These are phyloP conservation scores for Neonectria faginata DNA, from an alignment of 2,329 filamentous ascomycete species.

Conservation along the genomic window DNA sequence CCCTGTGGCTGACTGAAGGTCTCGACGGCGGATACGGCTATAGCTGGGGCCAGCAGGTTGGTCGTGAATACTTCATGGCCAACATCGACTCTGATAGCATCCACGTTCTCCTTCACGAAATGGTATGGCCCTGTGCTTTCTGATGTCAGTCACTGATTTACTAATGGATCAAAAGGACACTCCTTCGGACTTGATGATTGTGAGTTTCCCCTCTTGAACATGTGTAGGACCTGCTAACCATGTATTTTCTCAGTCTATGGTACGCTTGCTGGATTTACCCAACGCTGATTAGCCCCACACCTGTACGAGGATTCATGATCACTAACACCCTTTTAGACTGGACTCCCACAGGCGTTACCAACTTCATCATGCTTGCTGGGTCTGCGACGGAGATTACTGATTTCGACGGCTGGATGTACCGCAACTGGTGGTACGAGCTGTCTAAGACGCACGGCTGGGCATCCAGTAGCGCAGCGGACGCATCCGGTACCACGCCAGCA, in stretches of 20 bases:
- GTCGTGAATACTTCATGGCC: constrained; percentile 57
- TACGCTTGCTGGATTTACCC: background rate
- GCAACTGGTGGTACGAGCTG: constrained; percentile 58
- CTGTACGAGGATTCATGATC: rapidly evolving
- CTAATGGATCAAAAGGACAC: constrained; percentile 44
- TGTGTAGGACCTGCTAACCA: constrained; percentile 10
- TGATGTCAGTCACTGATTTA: no score
- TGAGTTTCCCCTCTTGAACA: constrained; percentile 8
- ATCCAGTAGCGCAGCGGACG: background rate
- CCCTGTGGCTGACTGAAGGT: constrained; percentile 59
- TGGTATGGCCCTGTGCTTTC: constrained; percentile 36
- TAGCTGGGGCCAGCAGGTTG: constrained; percentile 60
- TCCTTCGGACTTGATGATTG: constrained; percentile 57
- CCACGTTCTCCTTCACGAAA: constrained; percentile 60
- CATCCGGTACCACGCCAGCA: no score
- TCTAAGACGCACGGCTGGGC: constrained; percentile 44
- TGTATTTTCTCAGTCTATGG: constrained; percentile 26
- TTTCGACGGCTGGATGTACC: constrained; percentile 62
- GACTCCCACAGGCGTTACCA: constrained; percentile 54
- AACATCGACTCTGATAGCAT: constrained; percentile 52
- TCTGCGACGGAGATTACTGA: constrained; percentile 56
- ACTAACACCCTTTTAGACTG: constrained; percentile 51
- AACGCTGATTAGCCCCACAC: background rate
- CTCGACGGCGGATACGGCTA: constrained; percentile 57
- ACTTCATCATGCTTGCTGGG: constrained; percentile 61